Conservation (phyloP, 176 grass and related monocot genomes). For the Hordeum marinum region DNA sequence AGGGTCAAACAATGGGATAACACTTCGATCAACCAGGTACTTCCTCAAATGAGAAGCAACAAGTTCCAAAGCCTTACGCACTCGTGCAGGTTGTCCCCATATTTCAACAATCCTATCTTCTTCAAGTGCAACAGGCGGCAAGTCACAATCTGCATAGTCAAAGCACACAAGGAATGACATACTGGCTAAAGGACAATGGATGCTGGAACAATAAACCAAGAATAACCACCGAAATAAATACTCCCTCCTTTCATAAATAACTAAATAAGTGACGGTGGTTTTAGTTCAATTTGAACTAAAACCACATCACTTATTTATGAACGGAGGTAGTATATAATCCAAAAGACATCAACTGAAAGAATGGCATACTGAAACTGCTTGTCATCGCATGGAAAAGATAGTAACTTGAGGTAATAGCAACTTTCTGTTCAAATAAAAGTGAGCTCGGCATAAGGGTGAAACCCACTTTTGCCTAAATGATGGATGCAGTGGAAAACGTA, state of each 20-base stretch:
- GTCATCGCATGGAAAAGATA: neutral
- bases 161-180: constrained; percentile 23
- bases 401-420: neutral
- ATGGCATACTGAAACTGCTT: neutral
- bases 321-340: neutral
- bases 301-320: too few relatives aligned
- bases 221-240: neutral
- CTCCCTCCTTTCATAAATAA: too few relatives aligned
- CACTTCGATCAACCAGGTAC: constrained; percentile 60
- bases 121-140: constrained; percentile 54
- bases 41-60: constrained; percentile 65
- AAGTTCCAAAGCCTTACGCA: constrained; percentile 51
- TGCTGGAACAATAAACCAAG: neutral
- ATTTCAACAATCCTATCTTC: constrained; percentile 68
- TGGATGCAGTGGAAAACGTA: constrained; percentile 1
- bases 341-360: constrained; percentile 13
- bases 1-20: constrained; percentile 54
- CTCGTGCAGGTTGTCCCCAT: constrained; percentile 37
- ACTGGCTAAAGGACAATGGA: constrained; percentile 4
- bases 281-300: too few relatives aligned
- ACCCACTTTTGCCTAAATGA: neutral
- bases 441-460: neutral
- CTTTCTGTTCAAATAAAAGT: constrained; percentile 11
- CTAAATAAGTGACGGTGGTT: too few relatives aligned
- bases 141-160: constrained; percentile 34